Evolutionary conservation across 768 basidiomycete genomes (phyloP).

Genomic region (Filobasidium floriforme): DNA sequence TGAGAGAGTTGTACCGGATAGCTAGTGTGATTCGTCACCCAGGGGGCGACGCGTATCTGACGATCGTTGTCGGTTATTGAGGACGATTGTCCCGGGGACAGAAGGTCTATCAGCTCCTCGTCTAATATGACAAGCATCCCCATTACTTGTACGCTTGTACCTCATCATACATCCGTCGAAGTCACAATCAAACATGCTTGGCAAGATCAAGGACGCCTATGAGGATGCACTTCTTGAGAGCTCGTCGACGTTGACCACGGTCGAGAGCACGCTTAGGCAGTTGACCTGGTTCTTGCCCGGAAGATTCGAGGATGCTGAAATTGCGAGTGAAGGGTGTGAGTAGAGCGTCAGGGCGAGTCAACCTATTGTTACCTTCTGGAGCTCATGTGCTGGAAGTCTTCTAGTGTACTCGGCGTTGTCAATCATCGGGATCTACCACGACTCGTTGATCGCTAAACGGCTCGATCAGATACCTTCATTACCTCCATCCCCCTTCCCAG

Average conservation of each 20-base stretch:
- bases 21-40: too few species aligned
- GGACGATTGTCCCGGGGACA: too few species aligned
- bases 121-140: too few species aligned
- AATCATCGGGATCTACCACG: conserved; percentile 86
- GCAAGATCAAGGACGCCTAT: conserved; percentile 48
- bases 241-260: conserved; percentile 70
- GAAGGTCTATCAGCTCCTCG: too few species aligned
- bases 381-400: not conserved
- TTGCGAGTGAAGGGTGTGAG: conserved; percentile 89
- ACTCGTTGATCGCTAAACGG: conserved; percentile 72
- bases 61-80: too few species aligned
- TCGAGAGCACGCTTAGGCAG: conserved; percentile 81
- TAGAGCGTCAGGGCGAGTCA: conserved; percentile 31
- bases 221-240: conserved; percentile 78
- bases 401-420: conserved; percentile 75
- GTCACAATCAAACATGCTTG: not conserved
- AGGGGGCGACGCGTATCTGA: too few species aligned
- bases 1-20: too few species aligned
- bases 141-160: too few species aligned
- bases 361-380: not conserved
- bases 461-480: conserved; percentile 55
- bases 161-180: too few species aligned
- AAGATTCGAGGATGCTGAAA: conserved; percentile 92
- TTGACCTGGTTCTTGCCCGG: conserved; percentile 94
- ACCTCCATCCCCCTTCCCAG: conserved; percentile 36